A percentile compares a stretch with the other conserved stretches of the same genome.
Evolutionary conservation across 2,329 filamentous ascomycete genomes (phyloP).

Genomic region (Fusarium floridanum): DNA sequence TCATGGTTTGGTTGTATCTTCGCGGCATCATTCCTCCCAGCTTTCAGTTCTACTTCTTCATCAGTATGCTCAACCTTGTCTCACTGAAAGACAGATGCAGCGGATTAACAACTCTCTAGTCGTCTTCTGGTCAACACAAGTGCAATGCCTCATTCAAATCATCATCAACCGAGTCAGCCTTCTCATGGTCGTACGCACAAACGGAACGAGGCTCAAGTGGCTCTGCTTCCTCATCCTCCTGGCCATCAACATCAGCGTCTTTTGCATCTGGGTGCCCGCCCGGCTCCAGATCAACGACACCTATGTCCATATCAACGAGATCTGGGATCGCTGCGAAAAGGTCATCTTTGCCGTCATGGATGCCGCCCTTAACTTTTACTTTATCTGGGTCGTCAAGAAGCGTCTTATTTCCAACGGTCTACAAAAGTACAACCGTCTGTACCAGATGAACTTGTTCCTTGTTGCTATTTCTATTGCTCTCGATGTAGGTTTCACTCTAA

Average conservation of each 20-base stretch:
- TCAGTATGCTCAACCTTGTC: slow-evolving; percentile 30
- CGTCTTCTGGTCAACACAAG: slow-evolving; percentile 52
- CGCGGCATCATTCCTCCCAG: slow-evolving; percentile 45
- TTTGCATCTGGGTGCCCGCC: slow-evolving; percentile 64
- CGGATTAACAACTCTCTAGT: slow-evolving; percentile 33
- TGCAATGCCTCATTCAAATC: slow-evolving; percentile 61
- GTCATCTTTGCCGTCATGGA: slow-evolving; percentile 62
- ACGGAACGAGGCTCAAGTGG: slow-evolving; percentile 56
- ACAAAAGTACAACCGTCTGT: slow-evolving; percentile 61
- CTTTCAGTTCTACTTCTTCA: slow-evolving; percentile 45
- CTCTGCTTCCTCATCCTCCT: slow-evolving; percentile 56
- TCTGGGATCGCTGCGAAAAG: slow-evolving; percentile 65
- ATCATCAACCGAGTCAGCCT: slow-evolving; percentile 64
- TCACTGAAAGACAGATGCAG: not conserved
- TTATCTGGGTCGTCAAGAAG: slow-evolving; percentile 57
- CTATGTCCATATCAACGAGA: slow-evolving; percentile 57
- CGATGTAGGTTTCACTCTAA: slow-evolving; percentile 31
- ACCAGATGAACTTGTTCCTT: slow-evolving; percentile 50
- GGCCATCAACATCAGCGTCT: slow-evolving; percentile 62
- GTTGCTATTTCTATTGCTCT: slow-evolving; percentile 45
- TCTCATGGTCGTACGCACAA: slow-evolving; percentile 55
- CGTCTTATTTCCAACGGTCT: slow-evolving; percentile 61
- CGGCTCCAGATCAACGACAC: slow-evolving; percentile 55
- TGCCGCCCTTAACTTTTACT: slow-evolving; percentile 60
- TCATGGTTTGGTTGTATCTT: slow-evolving; percentile 41